A percentile compares a stretch with the other conserved stretches of the same genome.
Evolutionary conservation across 352 stramenopile genomes (phyloP).

Genomic region (Plasmopara muralis): DNA sequence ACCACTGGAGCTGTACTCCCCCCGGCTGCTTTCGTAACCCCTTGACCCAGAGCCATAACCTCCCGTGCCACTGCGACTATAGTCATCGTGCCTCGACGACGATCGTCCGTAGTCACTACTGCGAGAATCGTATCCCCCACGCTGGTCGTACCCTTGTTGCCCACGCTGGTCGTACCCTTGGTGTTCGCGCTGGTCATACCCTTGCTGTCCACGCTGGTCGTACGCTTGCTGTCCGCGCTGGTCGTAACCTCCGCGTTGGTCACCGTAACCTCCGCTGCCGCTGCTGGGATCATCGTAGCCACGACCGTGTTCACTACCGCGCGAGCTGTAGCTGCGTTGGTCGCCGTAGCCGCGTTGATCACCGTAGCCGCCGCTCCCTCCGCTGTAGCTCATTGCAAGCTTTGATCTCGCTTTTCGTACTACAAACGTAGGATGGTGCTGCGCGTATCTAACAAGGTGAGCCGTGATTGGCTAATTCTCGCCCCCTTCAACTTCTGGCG

Average conservation of each 20-base stretch:
- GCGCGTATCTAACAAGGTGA: neutral
- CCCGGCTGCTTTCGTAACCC: conserved; percentile 14
- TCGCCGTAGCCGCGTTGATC: conserved; percentile 7
- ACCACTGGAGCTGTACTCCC: conserved; percentile 19
- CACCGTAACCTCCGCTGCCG: conserved; percentile 18
- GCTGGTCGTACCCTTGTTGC: conserved; percentile 26
- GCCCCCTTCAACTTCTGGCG: neutral
- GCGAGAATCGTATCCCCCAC: conserved; percentile 4
- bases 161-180: conserved; percentile 11
- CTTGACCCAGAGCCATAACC: conserved; percentile 13
- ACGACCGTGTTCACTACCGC: conserved; percentile 1
- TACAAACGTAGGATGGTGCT: neutral
- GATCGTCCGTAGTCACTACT: conserved; percentile 13
- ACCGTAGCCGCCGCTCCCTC: conserved; percentile 7
- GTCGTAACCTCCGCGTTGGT: conserved; percentile 16
- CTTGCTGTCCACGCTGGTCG: conserved; percentile 12
- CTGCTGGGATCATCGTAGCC: conserved; percentile 4
- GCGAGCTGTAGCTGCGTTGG: conserved; percentile 6
- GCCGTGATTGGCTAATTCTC: neutral
- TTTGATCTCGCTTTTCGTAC: neutral
- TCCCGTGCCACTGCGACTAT: conserved; percentile 20
- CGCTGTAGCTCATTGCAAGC: conserved; percentile 47
- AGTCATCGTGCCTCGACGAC: conserved; percentile 25
- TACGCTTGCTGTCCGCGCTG: conserved; percentile 16
- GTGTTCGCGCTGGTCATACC: conserved; percentile 26